These are phyloP conservation scores for Leucosporidium yakuticum DNA, from an alignment of 768 basidiomycete genomes.

Conservation along the genomic window DNA sequence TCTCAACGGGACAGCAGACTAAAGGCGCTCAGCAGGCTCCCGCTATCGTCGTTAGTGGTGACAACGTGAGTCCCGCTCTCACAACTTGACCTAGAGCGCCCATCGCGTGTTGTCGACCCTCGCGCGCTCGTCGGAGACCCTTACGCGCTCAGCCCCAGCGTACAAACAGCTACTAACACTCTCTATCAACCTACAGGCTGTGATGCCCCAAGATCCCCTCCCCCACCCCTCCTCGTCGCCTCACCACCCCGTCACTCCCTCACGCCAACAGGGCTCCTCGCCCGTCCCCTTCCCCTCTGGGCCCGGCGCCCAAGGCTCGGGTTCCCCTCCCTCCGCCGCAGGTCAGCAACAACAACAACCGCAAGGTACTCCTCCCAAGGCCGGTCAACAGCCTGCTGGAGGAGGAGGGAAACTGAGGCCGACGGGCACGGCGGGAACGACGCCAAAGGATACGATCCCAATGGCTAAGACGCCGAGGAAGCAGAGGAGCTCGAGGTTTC, in stretches of 20 bases:
- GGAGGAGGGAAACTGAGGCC: constrained; percentile 35
- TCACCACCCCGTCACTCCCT: constrained; percentile 41
- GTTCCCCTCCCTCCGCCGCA: not conserved
- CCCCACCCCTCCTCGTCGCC: constrained; percentile 44
- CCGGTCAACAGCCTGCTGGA: constrained; percentile 42
- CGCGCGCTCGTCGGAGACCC: not conserved
- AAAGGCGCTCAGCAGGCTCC: constrained; percentile 15
- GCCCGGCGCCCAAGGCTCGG: not conserved
- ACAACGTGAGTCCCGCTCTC: constrained; percentile 19
- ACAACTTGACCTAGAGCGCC: not conserved
- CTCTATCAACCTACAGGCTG: constrained; percentile 31
- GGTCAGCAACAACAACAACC: constrained; percentile 16
- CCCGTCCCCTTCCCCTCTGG: constrained; percentile 28
- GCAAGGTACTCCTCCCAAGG: constrained; percentile 7
- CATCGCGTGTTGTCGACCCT: too few species aligned
- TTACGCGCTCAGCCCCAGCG: too few species aligned
- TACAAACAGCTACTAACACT: not conserved
- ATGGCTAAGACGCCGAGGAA: constrained; percentile 94
- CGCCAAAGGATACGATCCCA: constrained; percentile 91
- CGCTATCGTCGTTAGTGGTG: constrained; percentile 25
- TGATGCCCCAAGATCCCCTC: constrained; percentile 47
- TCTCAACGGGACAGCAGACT: constrained; percentile 15
- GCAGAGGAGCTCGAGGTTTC: constrained; percentile 92
- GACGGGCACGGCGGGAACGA: not conserved
- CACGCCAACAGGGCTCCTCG: constrained; percentile 18